Conservation (phyloP, 2,329 filamentous ascomycete genomes). For the Monosporascus sp. region DNA sequence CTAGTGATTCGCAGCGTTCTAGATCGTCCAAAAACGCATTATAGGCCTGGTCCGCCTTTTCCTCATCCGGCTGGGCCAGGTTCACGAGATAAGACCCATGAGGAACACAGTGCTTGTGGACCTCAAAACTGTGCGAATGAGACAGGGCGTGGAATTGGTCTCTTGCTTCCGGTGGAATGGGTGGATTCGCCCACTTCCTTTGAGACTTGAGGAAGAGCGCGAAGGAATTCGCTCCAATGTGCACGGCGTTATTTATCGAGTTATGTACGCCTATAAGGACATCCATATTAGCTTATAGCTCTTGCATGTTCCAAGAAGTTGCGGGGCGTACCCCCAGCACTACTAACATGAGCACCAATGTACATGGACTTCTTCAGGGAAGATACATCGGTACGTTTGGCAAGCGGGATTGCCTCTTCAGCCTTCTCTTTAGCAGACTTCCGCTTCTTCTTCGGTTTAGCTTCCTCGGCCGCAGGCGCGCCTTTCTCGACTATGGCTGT, state of each 20-base stretch:
- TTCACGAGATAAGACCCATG: constrained; percentile 98
- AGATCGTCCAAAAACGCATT: constrained; percentile 83
- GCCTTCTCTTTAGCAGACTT: constrained; percentile 33
- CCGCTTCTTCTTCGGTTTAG: constrained; percentile 36
- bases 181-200: constrained; percentile 86
- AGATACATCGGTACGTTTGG: constrained; percentile 57
- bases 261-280: constrained; percentile 72
- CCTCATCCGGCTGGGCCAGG: constrained; percentile 75
- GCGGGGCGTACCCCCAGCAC: constrained; percentile 65
- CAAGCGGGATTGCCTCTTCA: constrained; percentile 56
- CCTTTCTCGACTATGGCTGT: neutral
- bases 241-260: constrained; percentile 68
- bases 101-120: constrained; percentile 70
- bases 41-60: constrained; percentile 83
- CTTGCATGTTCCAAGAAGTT: neutral
- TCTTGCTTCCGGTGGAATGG: constrained; percentile 63
- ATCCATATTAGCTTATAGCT: constrained; percentile 8
- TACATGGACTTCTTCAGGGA: constrained; percentile 68
- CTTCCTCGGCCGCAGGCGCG: constrained; percentile 8
- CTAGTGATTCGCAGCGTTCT: constrained; percentile 74
- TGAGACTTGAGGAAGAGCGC: constrained; percentile 95
- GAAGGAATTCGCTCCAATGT: constrained; percentile 88
- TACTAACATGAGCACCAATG: constrained; percentile 89
- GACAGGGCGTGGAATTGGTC: constrained; percentile 67
- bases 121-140: constrained; percentile 65